phyloP scores from a whole-genome alignment of 352 stramenopile genomes.

The Pythium folliculosum region DNA sequence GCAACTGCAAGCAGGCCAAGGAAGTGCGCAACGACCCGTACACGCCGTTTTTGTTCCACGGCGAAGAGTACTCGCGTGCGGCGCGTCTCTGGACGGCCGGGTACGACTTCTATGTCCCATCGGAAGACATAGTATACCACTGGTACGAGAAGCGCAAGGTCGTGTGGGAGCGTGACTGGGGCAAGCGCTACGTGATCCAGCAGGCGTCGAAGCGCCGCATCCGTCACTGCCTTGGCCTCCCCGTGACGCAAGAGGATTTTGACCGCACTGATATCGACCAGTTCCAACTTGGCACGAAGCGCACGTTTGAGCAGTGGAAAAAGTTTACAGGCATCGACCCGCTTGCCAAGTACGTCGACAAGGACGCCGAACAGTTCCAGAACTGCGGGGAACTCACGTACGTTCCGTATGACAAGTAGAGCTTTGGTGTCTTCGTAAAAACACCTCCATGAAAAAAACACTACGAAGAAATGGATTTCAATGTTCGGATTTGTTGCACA shows the following conservation, averaged over 20 bases:
- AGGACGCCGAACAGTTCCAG: constrained; percentile 62
- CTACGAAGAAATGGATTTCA: too few species aligned
- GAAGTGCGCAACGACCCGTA: constrained; percentile 80
- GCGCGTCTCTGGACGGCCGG: constrained; percentile 74
- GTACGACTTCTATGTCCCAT: constrained; percentile 82
- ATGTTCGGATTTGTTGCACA: too few species aligned
- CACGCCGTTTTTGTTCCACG: constrained; percentile 79
- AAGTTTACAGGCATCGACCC: constrained; percentile 82
- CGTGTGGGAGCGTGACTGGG: constrained; percentile 82
- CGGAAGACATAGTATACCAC: constrained; percentile 74
- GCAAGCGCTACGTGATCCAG: constrained; percentile 62
- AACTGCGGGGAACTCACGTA: constrained; percentile 74
- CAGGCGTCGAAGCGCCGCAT: constrained; percentile 75
- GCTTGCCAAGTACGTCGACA: constrained; percentile 54
- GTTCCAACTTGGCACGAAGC: constrained; percentile 70
- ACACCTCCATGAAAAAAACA: too few species aligned
- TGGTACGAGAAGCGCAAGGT: constrained; percentile 85
- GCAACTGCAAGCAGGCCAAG: constrained; percentile 56
- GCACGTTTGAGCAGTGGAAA: constrained; percentile 76
- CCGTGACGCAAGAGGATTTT: constrained; percentile 70
- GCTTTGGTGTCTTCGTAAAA: too few species aligned
- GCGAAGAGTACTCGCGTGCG: constrained; percentile 81
- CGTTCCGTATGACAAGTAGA: constrained; percentile 48
- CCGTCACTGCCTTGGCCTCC: constrained; percentile 57
- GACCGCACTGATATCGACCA: constrained; percentile 71